phyloP scores from a whole-genome alignment of 148 eudicot genomes.

The Linanthus parryae region DNA sequence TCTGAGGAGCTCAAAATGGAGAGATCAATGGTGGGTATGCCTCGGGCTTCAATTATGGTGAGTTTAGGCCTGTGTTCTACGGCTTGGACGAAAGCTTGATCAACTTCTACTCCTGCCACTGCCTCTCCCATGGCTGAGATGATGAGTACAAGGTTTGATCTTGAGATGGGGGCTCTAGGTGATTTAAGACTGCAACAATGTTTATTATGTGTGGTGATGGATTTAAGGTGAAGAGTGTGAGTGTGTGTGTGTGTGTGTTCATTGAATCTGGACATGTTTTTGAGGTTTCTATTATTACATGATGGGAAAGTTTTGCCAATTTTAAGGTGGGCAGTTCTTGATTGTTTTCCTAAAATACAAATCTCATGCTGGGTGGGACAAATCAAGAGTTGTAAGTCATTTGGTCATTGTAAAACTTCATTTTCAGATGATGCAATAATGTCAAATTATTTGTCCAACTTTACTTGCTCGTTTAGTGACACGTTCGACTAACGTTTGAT shows the following conservation, averaged over 20 bases:
- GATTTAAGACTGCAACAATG: neutral
- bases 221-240: neutral
- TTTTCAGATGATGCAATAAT: too few species aligned
- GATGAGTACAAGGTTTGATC: neutral
- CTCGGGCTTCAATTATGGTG: slow-evolving; percentile 24
- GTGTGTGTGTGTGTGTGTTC: neutral
- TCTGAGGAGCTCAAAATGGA: slow-evolving; percentile 10
- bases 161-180: neutral
- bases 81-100: slow-evolving; percentile 46
- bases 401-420: too few species aligned
- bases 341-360: too few species aligned
- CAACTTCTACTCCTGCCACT: slow-evolving; percentile 9
- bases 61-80: slow-evolving; percentile 36
- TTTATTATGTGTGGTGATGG: neutral
- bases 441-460: too few species aligned
- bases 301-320: too few species aligned
- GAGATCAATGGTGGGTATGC: slow-evolving; percentile 49
- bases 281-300: neutral
- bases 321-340: too few species aligned
- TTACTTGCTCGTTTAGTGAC: too few species aligned
- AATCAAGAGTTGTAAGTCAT: too few species aligned
- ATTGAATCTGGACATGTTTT: slow-evolving; percentile 15
- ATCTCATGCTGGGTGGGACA: too few species aligned
- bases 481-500: too few species aligned
- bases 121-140: neutral